Evolutionary conservation across 768 basidiomycete species (phyloP).

Genomic region (Amanita muscaria): DNA sequence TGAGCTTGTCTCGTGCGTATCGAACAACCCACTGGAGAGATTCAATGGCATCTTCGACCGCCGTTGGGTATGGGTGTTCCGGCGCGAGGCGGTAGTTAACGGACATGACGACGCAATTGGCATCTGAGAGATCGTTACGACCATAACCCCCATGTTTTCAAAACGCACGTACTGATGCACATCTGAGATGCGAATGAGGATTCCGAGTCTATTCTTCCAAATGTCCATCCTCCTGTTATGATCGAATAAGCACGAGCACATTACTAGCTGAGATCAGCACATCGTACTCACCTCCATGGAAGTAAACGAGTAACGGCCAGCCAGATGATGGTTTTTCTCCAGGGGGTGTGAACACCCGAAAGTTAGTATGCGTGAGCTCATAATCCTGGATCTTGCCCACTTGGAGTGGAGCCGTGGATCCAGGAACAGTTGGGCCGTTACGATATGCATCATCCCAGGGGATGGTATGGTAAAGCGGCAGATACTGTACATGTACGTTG

Average conservation of each 20-base stretch:
- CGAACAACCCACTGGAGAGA: slow-evolving; percentile 51
- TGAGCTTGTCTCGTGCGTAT: slow-evolving; percentile 37
- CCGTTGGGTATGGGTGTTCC: slow-evolving; percentile 61
- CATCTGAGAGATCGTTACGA: slow-evolving; percentile 28
- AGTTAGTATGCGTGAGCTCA: slow-evolving; percentile 39
- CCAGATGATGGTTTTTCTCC: slow-evolving; percentile 40
- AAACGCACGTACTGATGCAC: slow-evolving; percentile 38
- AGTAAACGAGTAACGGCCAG: slow-evolving; percentile 69
- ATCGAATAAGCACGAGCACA: too few relatives aligned
- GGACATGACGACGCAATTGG: slow-evolving; percentile 52
- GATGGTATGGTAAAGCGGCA: slow-evolving; percentile 43
- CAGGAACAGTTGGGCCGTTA: slow-evolving; percentile 42
- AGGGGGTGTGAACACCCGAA: slow-evolving; percentile 59
- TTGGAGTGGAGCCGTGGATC: slow-evolving; percentile 43
- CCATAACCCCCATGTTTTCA: background rate
- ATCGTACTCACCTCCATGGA: slow-evolving; percentile 64
- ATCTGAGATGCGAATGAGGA: slow-evolving; percentile 55
- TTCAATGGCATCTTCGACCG: slow-evolving; percentile 64
- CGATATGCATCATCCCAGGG: slow-evolving; percentile 58
- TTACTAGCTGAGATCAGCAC: too few relatives aligned
- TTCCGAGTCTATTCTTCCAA: slow-evolving; percentile 55
- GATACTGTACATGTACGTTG: slow-evolving; percentile 35
- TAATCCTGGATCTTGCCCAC: slow-evolving; percentile 51
- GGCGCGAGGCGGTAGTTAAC: slow-evolving; percentile 71
- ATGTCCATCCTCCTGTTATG: slow-evolving; percentile 66